These are phyloP conservation scores for Tylopilus rubrobrunneus DNA, from an alignment of 768 basidiomycete species.

Conservation along the genomic window DNA sequence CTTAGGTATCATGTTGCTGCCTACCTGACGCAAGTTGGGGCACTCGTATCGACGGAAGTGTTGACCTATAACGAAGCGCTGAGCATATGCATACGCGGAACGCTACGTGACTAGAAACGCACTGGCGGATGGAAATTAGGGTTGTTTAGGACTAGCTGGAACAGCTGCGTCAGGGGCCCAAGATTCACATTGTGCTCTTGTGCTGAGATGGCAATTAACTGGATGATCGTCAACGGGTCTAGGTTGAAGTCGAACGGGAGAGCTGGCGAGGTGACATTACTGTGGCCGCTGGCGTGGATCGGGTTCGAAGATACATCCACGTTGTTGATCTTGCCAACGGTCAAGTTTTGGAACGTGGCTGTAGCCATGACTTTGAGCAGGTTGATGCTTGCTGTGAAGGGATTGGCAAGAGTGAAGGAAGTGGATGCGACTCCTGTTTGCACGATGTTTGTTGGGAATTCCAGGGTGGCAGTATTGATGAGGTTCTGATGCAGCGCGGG, in stretches of 20 bases:
- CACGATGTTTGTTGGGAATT: conserved; percentile 60
- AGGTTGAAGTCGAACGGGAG: conserved; percentile 65
- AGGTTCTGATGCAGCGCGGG: conserved; percentile 62
- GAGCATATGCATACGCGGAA: neutral
- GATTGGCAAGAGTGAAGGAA: conserved; percentile 57
- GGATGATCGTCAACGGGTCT: conserved; percentile 58
- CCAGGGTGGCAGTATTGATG: conserved; percentile 50
- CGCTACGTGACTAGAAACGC: conserved; percentile 1
- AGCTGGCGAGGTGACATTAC: conserved; percentile 49
- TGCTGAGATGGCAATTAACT: conserved; percentile 48
- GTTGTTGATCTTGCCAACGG: conserved; percentile 55
- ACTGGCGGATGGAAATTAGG: conserved; percentile 53
- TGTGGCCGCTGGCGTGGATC: conserved; percentile 57
- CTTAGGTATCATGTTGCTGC: neutral
- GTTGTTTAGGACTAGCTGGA: conserved; percentile 49
- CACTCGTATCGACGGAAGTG: conserved; percentile 48
- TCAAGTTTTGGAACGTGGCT: conserved; percentile 52
- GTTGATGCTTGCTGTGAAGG: conserved; percentile 71
- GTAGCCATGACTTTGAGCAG: conserved; percentile 50
- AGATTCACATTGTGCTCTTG: conserved; percentile 53
- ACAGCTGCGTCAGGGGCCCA: conserved; percentile 54
- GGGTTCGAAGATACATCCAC: conserved; percentile 54
- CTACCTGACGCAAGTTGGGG: conserved; percentile 59
- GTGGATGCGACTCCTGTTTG: conserved; percentile 57
- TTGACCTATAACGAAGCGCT: conserved; percentile 39